phyloP scores from a whole-genome alignment of 345 rosid species.

The Pugionium dolabratum region DNA sequence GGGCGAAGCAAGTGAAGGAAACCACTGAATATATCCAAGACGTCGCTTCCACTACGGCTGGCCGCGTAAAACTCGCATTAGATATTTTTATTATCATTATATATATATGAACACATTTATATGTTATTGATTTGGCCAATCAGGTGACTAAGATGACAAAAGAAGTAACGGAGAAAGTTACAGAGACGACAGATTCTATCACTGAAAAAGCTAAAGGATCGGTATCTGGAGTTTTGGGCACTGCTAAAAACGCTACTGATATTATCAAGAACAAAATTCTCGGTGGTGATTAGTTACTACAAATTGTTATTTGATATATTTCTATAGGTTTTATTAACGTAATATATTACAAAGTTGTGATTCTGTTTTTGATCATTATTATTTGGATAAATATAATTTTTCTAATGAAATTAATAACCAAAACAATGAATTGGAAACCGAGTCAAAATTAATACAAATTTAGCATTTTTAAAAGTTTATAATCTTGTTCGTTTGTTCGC shows the following conservation, averaged over 20 bases:
- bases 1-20: constrained; percentile 52
- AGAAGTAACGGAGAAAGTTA: constrained; percentile 42
- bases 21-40: constrained; percentile 48
- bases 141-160: constrained; percentile 45
- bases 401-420: no score
- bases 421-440: no score
- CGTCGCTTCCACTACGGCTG: constrained; percentile 41
- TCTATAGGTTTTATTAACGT: constrained; percentile 12
- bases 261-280: constrained; percentile 40
- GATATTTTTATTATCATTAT: not conserved
- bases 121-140: not conserved
- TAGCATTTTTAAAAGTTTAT: no score
- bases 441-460: no score
- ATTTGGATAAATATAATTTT: no score
- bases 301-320: not conserved
- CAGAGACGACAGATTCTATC: constrained; percentile 34
- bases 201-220: constrained; percentile 45
- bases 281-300: constrained; percentile 18
- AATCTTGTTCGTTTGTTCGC: no score
- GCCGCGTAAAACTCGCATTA: constrained; percentile 31
- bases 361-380: no score
- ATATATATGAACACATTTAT: not conserved
- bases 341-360: no score
- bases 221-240: constrained; percentile 36
- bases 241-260: constrained; percentile 36